phyloP scores from a whole-genome alignment of 2,329 filamentous ascomycete species.

The Colletotrichum echinochloae region DNA sequence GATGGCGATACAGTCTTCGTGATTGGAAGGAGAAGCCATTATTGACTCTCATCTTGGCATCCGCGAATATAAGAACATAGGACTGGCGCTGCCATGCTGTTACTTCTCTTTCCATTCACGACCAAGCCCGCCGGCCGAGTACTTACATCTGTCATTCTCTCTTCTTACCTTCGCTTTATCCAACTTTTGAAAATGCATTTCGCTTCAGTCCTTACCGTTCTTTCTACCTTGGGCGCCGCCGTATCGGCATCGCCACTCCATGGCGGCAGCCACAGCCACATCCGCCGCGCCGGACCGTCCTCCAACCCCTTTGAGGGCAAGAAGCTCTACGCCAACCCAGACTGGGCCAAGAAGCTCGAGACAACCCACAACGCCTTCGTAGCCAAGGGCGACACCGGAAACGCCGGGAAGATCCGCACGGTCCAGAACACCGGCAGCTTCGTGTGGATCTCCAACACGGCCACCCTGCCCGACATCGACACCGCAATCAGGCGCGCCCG shows the following conservation, averaged over 20 bases:
- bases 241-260: conserved; percentile 39
- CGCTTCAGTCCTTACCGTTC: conserved; percentile 35
- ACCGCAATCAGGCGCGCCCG: conserved; percentile 55
- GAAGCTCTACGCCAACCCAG: conserved; percentile 60
- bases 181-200: conserved; percentile 30
- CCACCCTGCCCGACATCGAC: conserved; percentile 53
- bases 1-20: conserved; percentile 1
- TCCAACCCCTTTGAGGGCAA: conserved; percentile 61
- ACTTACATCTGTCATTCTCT: background rate
- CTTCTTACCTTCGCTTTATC: background rate
- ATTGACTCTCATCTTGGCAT: background rate
- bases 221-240: conserved; percentile 32
- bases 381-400: conserved; percentile 50
- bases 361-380: conserved; percentile 53
- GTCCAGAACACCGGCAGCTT: conserved; percentile 56
- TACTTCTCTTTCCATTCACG: background rate
- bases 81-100: background rate
- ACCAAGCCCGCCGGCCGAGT: background rate
- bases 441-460: conserved; percentile 55
- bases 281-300: conserved; percentile 8
- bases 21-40: background rate
- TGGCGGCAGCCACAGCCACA: conserved; percentile 18
- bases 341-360: conserved; percentile 56
- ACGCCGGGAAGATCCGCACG: conserved; percentile 53
- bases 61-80: background rate